A percentile compares a stretch with the other conserved stretches of the same genome.
Evolutionary conservation across 2,329 filamentous ascomycete species (phyloP).

Genomic region (Fusarium sp.): DNA sequence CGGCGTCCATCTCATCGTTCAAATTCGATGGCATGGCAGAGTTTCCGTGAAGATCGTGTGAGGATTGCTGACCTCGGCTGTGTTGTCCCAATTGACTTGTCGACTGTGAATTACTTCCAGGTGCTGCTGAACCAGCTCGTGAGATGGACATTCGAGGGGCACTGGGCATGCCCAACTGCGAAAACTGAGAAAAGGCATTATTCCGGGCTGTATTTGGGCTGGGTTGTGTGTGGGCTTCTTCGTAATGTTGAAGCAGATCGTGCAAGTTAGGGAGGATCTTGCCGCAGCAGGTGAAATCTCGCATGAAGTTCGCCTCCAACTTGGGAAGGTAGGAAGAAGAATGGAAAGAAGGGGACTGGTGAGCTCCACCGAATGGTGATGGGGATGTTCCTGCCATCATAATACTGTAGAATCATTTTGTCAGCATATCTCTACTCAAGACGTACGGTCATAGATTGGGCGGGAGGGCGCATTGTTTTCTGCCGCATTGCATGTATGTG

Average conservation of each 20-base stretch:
- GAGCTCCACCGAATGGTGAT: constrained; percentile 64
- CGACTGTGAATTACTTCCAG: constrained; percentile 47
- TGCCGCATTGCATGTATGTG: constrained; percentile 18
- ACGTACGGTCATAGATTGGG: background rate
- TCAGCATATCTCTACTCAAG: constrained; percentile 37
- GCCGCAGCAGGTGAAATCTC: constrained; percentile 95
- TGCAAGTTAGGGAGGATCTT: constrained; percentile 90
- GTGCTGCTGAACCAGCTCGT: constrained; percentile 47
- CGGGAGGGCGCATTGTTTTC: constrained; percentile 22
- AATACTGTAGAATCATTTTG: constrained; percentile 68
- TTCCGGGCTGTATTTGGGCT: constrained; percentile 57
- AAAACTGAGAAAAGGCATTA: constrained; percentile 56
- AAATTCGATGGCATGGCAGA: constrained; percentile 55
- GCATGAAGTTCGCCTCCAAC: constrained; percentile 97
- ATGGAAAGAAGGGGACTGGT: constrained; percentile 94
- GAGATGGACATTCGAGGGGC: constrained; percentile 50
- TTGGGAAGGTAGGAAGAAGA: constrained; percentile 97
- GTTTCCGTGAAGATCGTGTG: constrained; percentile 53
- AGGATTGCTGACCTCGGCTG: constrained; percentile 47
- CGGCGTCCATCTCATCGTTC: constrained; percentile 79
- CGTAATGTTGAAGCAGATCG: constrained; percentile 95
- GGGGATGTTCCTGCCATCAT: constrained; percentile 98
- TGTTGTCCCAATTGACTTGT: constrained; percentile 51
- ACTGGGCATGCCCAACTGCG: constrained; percentile 49
- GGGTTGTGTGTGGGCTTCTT: constrained; percentile 88